phyloP scores from a whole-genome alignment of 2,329 filamentous ascomycete species.

The Pseudofabraea citricarpa region DNA sequence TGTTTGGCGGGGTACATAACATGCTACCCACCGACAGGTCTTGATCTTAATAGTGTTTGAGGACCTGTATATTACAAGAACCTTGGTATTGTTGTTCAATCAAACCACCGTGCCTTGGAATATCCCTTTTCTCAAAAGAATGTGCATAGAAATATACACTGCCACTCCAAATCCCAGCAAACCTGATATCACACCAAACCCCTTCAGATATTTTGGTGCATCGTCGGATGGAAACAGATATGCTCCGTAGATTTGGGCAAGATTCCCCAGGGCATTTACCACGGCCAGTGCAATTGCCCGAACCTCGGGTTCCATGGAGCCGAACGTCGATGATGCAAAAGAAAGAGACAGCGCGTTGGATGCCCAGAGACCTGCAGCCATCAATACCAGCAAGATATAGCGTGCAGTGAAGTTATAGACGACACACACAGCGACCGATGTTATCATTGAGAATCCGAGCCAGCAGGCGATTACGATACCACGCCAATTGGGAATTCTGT shows the following conservation, averaged over 20 bases:
- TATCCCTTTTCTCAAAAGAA: neutral
- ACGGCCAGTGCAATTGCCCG: slow-evolving; percentile 41
- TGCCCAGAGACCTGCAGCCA: slow-evolving; percentile 45
- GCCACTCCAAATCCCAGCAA: slow-evolving; percentile 27
- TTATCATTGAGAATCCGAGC: slow-evolving; percentile 31
- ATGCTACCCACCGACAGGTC: too few relatives aligned
- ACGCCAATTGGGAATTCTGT: slow-evolving; percentile 36
- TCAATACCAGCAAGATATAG: slow-evolving; percentile 43
- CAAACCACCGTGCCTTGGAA: neutral
- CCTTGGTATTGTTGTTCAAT: neutral
- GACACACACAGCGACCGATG: slow-evolving; percentile 23
- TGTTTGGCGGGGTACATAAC: too few relatives aligned
- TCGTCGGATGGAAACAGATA: slow-evolving; percentile 41
- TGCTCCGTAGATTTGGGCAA: slow-evolving; percentile 46
- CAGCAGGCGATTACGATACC: slow-evolving; percentile 41
- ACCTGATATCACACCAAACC: slow-evolving; percentile 33
- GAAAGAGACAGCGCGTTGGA: slow-evolving; percentile 42
- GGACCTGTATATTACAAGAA: too few relatives aligned
- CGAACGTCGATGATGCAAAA: slow-evolving; percentile 43
- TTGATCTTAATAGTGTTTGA: too few relatives aligned
- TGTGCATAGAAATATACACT: neutral
- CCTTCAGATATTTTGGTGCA: slow-evolving; percentile 37
- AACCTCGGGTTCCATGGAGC: slow-evolving; percentile 38
- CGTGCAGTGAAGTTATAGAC: slow-evolving; percentile 42
- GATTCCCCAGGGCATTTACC: slow-evolving; percentile 44